These are phyloP conservation scores for Colletotrichum simmondsii DNA, from an alignment of 2,329 filamentous ascomycete species.

Conservation along the genomic window DNA sequence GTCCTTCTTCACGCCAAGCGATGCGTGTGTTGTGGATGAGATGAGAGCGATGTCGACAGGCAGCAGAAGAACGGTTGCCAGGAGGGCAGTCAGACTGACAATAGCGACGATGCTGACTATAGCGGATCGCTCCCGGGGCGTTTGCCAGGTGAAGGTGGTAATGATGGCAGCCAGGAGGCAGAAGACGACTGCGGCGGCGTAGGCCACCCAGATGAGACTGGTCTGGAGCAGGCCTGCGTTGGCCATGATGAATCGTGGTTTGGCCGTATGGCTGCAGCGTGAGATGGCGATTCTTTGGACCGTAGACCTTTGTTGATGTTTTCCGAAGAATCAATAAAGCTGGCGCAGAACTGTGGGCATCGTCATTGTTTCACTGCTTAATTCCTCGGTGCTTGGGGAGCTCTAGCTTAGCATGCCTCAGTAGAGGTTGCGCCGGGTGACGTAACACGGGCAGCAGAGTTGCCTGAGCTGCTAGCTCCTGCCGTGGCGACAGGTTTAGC, in stretches of 20 bases:
- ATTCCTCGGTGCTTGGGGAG: conserved; percentile 21
- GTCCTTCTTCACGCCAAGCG: conserved; percentile 86
- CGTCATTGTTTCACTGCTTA: conserved; percentile 25
- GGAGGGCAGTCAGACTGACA: conserved; percentile 84
- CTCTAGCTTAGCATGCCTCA: conserved; percentile 21
- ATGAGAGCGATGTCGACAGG: conserved; percentile 96
- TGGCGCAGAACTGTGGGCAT: conserved; percentile 6
- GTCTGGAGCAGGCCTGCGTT: conserved; percentile 78
- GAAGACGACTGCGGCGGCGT: conserved; percentile 82
- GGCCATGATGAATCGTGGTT: conserved; percentile 43
- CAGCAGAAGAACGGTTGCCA: conserved; percentile 91
- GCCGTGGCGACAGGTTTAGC: not conserved
- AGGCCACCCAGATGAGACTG: conserved; percentile 94
- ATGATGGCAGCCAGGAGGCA: conserved; percentile 82
- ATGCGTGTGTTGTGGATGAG: conserved; percentile 83
- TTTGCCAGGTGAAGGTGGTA: conserved; percentile 93
- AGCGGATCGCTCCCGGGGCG: conserved; percentile 84
- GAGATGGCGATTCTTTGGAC: not conserved
- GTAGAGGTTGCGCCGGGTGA: conserved; percentile 10
- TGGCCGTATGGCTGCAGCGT: not conserved
- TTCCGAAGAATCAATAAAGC: not conserved
- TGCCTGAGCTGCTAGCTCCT: not conserved
- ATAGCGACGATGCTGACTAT: conserved; percentile 87
- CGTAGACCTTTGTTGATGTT: conserved; percentile 11
- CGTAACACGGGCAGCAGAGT: not conserved